phyloP scores from a whole-genome alignment of 1,284 basidiomycete species.

The Veloboletus limbatus region DNA sequence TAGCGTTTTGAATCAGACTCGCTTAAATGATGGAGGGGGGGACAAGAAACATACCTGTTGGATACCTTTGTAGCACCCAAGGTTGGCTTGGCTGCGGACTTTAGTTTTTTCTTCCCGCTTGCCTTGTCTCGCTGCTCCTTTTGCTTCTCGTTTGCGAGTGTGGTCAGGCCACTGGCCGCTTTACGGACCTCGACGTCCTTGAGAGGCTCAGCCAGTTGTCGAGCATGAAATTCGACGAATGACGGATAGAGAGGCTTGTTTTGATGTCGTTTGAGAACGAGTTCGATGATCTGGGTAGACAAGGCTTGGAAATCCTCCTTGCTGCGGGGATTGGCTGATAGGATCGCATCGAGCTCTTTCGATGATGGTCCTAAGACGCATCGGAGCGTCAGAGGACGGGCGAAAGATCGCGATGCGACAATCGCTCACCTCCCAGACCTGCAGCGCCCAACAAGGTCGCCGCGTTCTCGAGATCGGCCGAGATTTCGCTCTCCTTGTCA shows the following conservation, averaged over 20 bases:
- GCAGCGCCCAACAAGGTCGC: constrained; percentile 76
- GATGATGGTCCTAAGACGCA: constrained; percentile 54
- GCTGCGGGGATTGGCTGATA: constrained; percentile 75
- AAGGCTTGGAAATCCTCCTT: constrained; percentile 82
- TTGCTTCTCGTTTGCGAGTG: constrained; percentile 92
- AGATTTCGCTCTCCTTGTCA: constrained; percentile 79
- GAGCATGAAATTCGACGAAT: constrained; percentile 81
- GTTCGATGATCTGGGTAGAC: constrained; percentile 69
- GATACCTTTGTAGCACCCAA: constrained; percentile 70
- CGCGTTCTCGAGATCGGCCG: constrained; percentile 81
- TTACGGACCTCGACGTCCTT: constrained; percentile 89
- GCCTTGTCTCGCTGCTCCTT: constrained; percentile 82
- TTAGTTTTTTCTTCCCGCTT: constrained; percentile 87
- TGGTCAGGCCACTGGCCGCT: constrained; percentile 76
- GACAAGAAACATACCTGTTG: constrained; percentile 49
- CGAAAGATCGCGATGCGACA: not conserved
- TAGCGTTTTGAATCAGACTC: constrained; percentile 30
- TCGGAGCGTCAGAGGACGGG: constrained; percentile 1
- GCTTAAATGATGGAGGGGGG: constrained; percentile 2
- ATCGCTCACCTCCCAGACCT: constrained; percentile 56
- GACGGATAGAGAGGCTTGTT: constrained; percentile 75
- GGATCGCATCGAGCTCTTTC: constrained; percentile 64
- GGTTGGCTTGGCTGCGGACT: constrained; percentile 65
- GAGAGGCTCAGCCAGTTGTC: constrained; percentile 69
- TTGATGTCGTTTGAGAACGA: constrained; percentile 73